Conservation (phyloP, 805 yeast genomes). For the Yarrowia sp. region DNA sequence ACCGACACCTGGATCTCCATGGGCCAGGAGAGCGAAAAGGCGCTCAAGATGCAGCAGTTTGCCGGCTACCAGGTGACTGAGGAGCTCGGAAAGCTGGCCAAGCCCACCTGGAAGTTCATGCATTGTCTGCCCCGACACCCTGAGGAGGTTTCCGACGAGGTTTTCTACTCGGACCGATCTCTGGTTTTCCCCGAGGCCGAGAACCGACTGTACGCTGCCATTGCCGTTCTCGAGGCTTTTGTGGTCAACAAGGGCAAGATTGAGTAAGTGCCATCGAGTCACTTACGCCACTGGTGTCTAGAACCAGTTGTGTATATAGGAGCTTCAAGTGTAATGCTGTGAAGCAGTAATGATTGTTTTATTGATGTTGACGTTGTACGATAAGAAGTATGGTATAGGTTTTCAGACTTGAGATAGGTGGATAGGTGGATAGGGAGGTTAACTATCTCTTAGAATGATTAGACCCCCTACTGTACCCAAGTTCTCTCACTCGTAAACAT, state of each 20-base stretch:
- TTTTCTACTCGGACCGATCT: constrained; percentile 78
- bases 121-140: constrained; percentile 95
- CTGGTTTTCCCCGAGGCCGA: constrained; percentile 95
- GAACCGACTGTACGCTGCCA: constrained; percentile 92
- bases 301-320: background rate
- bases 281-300: background rate
- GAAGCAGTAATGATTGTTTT: background rate
- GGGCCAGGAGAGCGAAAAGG: constrained; percentile 90
- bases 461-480: too few species aligned
- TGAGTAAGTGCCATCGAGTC: background rate
- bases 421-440: too few species aligned
- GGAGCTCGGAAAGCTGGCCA: constrained; percentile 55
- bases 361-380: background rate
- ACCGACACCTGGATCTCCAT: constrained; percentile 97
- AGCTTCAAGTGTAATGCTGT: background rate
- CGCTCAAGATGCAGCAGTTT: constrained; percentile 70
- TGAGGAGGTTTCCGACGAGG: constrained; percentile 92
- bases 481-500: too few species aligned
- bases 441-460: too few species aligned
- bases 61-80: constrained; percentile 79
- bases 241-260: constrained; percentile 71
- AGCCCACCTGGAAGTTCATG: constrained; percentile 81
- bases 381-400: too few species aligned
- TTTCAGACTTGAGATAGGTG: too few species aligned
- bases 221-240: constrained; percentile 87